Evolutionary conservation across 345 rosid species (phyloP).

Genomic region (Hibiscus tridactylites): DNA sequence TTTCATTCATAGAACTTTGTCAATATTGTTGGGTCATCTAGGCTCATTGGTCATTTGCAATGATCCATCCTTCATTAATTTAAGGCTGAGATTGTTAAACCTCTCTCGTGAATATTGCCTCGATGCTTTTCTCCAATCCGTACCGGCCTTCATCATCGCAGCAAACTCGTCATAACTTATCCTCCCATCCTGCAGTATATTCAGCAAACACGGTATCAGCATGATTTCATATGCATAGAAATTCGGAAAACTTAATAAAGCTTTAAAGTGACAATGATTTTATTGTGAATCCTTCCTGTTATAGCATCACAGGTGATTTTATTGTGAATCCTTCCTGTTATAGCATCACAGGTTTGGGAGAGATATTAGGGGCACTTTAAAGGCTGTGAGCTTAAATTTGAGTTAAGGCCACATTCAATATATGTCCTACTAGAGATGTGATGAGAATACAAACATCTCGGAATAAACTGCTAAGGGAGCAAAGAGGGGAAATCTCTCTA

Average conservation of each 20-base stretch:
- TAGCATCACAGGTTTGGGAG: too few relatives aligned
- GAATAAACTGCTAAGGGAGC: not conserved
- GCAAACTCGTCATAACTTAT: constrained; percentile 89
- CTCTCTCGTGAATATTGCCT: constrained; percentile 95
- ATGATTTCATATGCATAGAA: not conserved
- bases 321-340: too few relatives aligned
- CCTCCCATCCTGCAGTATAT: constrained; percentile 63
- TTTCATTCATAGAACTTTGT: not conserved
- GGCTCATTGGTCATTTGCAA: constrained; percentile 31
- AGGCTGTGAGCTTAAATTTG: not conserved
- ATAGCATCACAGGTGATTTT: too few relatives aligned
- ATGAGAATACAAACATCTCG: not conserved
- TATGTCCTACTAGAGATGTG: not conserved
- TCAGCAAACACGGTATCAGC: not conserved
- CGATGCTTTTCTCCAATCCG: constrained; percentile 98
- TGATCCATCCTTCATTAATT: constrained; percentile 78
- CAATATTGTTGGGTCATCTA: constrained; percentile 20
- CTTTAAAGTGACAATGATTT: not conserved
- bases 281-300: too few relatives aligned
- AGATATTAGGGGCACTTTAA: not conserved
- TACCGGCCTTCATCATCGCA: constrained; percentile 94
- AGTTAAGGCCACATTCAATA: not conserved
- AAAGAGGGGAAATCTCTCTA: constrained; percentile 1
- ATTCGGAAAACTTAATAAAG: not conserved
- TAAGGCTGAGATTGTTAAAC: constrained; percentile 78